Evolutionary conservation across 2,329 filamentous ascomycete species (phyloP), one percentile per base, ranked within the genome.

Genomic region (Xylariales sp.): DNA sequence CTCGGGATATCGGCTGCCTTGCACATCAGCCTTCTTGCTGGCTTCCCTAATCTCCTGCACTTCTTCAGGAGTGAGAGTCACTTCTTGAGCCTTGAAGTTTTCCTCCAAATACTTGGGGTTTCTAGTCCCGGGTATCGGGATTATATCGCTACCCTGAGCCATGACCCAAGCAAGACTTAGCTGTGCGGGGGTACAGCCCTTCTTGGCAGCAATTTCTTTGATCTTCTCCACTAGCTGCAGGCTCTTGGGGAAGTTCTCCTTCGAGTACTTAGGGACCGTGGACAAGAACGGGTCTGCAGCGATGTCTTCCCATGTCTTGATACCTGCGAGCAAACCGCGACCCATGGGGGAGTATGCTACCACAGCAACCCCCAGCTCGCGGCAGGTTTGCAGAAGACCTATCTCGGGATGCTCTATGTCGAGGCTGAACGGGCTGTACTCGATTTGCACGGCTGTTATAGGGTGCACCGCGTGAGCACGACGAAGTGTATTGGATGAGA

Each of bases 281-380:
- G 58, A 3, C 69, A 69, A 28, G 63, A 50, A 12, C 40, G 28
- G 11, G 53, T 55, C 10, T 15, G 43, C 40, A 6, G 51, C 55
- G 19, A 78, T 61, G 47, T 76, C 70, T 49, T 8, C n/a, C n/a
- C n/a, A n/a, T n/a, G 57, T 65, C 29, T 60, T 58, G 46, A 71
- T 65, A 4, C 76, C 76, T 0, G 73, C 70, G 17, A 83, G 50
- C 42, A 83, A 56, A 7, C 79, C 78, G 1, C 77, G 67, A 2
- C 76, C 76, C 3, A 84, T 66, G 2, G 79, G 79, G 13, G 68
- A 71, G 57, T 78, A 81, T 2, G 75, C 70, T 2, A 84, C 66
- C 4, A 77, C 59, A 1, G 74, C 61, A 4, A 79, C 61, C 2
- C 76, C 78, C 2, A 83, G 69, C 50, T 81, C 75, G 14, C 71